These are phyloP conservation scores for Graphilbum ipis-grandicollis DNA, from an alignment of 2,329 filamentous ascomycete genomes.

Conservation along the genomic window DNA sequence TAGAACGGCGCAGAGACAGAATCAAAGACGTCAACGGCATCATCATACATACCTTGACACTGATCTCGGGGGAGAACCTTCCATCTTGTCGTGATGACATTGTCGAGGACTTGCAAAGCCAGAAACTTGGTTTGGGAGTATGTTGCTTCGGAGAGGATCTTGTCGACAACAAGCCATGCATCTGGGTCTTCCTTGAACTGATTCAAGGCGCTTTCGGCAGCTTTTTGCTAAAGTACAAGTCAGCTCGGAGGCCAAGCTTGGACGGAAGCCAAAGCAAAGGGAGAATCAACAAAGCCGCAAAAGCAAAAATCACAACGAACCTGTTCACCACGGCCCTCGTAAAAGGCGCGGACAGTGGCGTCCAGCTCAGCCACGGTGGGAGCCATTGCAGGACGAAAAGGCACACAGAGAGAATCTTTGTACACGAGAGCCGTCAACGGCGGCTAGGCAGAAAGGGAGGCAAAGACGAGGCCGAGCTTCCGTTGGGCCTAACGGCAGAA, in stretches of 20 bases:
- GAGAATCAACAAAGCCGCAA: neutral
- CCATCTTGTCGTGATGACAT: slow-evolving; percentile 98
- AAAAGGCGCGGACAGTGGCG: slow-evolving; percentile 89
- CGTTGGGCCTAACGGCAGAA: too few species aligned
- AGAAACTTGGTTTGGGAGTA: slow-evolving; percentile 97
- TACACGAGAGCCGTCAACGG: neutral
- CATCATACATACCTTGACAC: slow-evolving; percentile 55
- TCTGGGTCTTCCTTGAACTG: slow-evolving; percentile 99
- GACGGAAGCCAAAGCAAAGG: slow-evolving; percentile 6
- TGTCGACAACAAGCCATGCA: slow-evolving; percentile 92
- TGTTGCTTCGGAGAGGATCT: slow-evolving; percentile 83
- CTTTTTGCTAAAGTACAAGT: slow-evolving; percentile 58
- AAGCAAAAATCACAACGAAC: slow-evolving; percentile 33
- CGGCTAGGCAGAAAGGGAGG: too few species aligned
- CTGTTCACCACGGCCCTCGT: slow-evolving; percentile 87
- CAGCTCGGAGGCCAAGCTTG: slow-evolving; percentile 18
- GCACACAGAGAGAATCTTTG: neutral
- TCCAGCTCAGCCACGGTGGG: slow-evolving; percentile 85
- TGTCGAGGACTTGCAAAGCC: slow-evolving; percentile 89
- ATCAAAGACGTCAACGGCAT: too few species aligned
- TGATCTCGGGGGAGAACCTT: slow-evolving; percentile 93
- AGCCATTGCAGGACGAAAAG: slow-evolving; percentile 30
- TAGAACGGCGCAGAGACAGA: too few species aligned
- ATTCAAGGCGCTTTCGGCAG: slow-evolving; percentile 82
- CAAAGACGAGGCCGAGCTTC: neutral